Base-by-base conservation (phyloP, 306 rosid genomes). In the Benincasa hispida region DNA sequence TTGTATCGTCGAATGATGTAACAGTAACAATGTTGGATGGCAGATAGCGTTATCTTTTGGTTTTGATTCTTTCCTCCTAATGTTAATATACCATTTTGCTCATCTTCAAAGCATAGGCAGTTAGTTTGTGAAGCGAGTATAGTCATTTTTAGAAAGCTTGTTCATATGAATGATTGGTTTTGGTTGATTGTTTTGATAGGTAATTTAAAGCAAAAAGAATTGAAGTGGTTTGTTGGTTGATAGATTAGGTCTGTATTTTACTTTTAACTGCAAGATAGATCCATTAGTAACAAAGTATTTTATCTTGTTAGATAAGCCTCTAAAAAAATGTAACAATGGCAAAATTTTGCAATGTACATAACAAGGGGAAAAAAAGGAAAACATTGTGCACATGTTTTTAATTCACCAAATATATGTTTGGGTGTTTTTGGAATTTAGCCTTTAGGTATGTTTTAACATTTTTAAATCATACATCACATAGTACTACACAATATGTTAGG, bases 11-110 rank as follows among this genome's bases (percentile, higher is more conserved):
- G n/a, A 88, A 86, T 68, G 88, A 87, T 78, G 61, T 91, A 74
- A 93, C 98, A 0, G 84, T 87, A n/a, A 86, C 96, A 39, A 79
- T 78, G 89, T 63, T 87, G 19, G 82, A 81, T 21, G 98, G 93
- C 60, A 91, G 97, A 89, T 88, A 77, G 83, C 41, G 53, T 28
- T 22, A 1, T 56, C 1, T 25, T 37, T 27, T 15, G 35, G 42
- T 48, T 54, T 50, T 13, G 19, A 10, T 50, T 54, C 19, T 34
- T 1, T 12, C 25, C 9, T 28, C 88, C 91, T 42, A 89, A 90
- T 66, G 73, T 39, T 66, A 39, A 39, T 66, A 66, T 66, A 30
- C 22, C 28, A 66, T 66, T 21, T 65, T 37, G 51, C 13, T 17
- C 0, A 13, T 63, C 25, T 63, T 68, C 12, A 10, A 68, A 22